These are phyloP conservation scores for Glebionis coronaria DNA, from an alignment of 129 eudicot genomes.

Conservation along the genomic window DNA sequence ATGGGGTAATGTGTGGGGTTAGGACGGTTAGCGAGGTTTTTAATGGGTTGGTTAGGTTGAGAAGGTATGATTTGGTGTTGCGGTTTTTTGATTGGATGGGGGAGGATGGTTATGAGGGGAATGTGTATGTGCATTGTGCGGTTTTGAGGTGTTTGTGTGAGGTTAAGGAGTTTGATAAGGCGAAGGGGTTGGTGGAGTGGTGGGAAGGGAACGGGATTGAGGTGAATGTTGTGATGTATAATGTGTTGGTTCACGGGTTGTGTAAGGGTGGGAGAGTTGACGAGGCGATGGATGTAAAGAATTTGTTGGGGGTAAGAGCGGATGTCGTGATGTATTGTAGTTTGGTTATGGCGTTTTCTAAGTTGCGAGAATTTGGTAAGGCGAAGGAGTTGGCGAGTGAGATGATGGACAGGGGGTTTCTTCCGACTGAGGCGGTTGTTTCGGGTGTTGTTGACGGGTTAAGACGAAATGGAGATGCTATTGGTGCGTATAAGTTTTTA, in stretches of 20 bases:
- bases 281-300: constrained; percentile 65
- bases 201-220: constrained; percentile 42
- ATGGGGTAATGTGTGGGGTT: constrained; percentile 54
- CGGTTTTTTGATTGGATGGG: constrained; percentile 44
- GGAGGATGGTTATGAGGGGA: constrained; percentile 39
- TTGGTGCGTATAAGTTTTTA: constrained; percentile 53
- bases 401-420: constrained; percentile 65
- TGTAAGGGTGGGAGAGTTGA: constrained; percentile 50
- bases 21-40: constrained; percentile 83
- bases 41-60: constrained; percentile 55
- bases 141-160: constrained; percentile 70
- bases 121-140: constrained; percentile 52
- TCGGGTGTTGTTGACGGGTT: constrained; percentile 72
- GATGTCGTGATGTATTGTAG: constrained; percentile 79
- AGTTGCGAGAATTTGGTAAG: constrained; percentile 28
- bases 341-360: constrained; percentile 64
- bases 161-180: constrained; percentile 60
- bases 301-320: constrained; percentile 34
- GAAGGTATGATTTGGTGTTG: constrained; percentile 52
- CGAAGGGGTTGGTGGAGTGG: constrained; percentile 37
- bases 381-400: constrained; percentile 50
- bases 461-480: constrained; percentile 58
- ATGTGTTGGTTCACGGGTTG: constrained; percentile 80
- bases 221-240: constrained; percentile 54
- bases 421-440: constrained; percentile 67